phyloP scores from a whole-genome alignment of 1,284 basidiomycete genomes.

The Ceratobasidium sp. region DNA sequence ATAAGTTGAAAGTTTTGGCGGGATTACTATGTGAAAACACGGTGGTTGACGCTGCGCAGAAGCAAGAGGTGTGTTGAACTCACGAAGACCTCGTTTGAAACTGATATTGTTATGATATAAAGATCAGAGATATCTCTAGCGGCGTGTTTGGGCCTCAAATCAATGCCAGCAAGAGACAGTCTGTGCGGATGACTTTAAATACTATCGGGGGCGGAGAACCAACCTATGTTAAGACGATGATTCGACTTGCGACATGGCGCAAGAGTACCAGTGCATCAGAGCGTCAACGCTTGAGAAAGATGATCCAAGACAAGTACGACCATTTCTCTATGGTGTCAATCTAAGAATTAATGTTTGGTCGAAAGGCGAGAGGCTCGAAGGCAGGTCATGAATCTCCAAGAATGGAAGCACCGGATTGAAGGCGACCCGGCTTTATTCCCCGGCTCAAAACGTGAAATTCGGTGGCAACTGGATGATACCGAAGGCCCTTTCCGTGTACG shows the following conservation, averaged over 20 bases:
- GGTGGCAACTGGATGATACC: conserved; percentile 88
- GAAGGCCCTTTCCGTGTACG: conserved; percentile 89
- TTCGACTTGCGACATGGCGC: conserved; percentile 77
- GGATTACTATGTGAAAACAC: conserved; percentile 75
- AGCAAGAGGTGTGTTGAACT: conserved; percentile 70
- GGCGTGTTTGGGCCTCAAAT: conserved; percentile 9
- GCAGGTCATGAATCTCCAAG: conserved; percentile 72
- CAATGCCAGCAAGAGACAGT: conserved; percentile 27
- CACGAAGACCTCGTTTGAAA: neutral
- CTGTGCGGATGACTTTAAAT: conserved; percentile 35
- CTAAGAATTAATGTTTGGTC: conserved; percentile 8
- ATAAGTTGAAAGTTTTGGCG: conserved; percentile 77
- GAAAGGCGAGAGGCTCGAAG: conserved; percentile 76
- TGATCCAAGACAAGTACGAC: conserved; percentile 75
- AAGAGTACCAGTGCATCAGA: conserved; percentile 75
- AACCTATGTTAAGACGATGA: conserved; percentile 58
- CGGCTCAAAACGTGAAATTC: conserved; percentile 56
- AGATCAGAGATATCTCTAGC: conserved; percentile 32
- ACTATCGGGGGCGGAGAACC: conserved; percentile 36
- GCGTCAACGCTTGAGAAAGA: conserved; percentile 77
- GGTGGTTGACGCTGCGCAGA: conserved; percentile 70
- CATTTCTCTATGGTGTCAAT: conserved; percentile 19
- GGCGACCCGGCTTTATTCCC: conserved; percentile 77
- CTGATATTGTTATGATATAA: neutral
- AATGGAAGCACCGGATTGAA: conserved; percentile 70